Evolutionary conservation across 306 rosid genomes (phyloP), one percentile per base, ranked within the genome.

Genomic region (Gleditsia sinensis): DNA sequence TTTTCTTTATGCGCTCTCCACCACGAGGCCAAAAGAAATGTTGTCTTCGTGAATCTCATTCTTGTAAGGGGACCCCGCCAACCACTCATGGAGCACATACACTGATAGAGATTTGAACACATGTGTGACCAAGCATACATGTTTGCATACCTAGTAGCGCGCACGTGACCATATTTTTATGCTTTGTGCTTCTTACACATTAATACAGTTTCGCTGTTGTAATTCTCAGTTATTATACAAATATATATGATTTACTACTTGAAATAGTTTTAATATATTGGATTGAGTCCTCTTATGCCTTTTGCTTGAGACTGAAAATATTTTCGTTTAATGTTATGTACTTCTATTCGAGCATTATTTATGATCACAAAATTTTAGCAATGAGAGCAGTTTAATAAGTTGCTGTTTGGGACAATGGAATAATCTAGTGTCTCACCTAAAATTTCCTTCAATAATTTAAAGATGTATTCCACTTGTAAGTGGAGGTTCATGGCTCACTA

Each of bases 1-100:
- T 78, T 83, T 64, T 76, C 57, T 72, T 58, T 85, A 83, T 88
- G 94, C 92, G 5, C 83, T 85, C 88, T 91, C 97, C 97, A 89
- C 88, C 82, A 77, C n/a, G n/a, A n/a, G 53, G 73, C 79, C 80
- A 78, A 86, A 85, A 83, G 86, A 80, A 73, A 58, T 76, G 54
- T 89, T 73, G 79, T 69, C 83, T 76, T 66, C 61, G 65, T 88
- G 97, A 89, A 92, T 92, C 88, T 83, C 79, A 81, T 89, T 89
- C 90, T 84, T 72, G 71, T 64, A 50, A 32, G 63, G 78, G 43
- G 86, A 86, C 87, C 92, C 89, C 85, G 24, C 85, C 81, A 16
- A 45, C 78, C 91, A 91, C 91, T 73, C 74, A 76, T 53, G 77
- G 85, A 85, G 77, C 73, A 75, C 69, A 53, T 51, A 70, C 21